phyloP scores from a whole-genome alignment of 306 rosid genomes.

The Calophaca sinica region DNA sequence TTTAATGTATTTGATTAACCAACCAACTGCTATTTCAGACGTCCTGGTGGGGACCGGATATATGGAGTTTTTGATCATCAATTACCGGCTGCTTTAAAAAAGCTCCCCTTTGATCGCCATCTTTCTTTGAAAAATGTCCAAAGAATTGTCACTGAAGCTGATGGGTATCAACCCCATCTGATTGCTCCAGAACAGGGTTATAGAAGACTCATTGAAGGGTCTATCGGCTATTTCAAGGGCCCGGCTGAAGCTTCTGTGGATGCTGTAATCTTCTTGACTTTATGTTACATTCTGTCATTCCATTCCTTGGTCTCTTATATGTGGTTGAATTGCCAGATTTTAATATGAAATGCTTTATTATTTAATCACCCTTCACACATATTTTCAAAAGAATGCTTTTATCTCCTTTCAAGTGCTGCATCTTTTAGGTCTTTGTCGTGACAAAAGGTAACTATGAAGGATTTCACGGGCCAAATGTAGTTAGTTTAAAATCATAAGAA shows the following conservation, averaged over 20 bases:
- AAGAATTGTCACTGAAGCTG: conserved; percentile 93
- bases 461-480: conserved; percentile 3
- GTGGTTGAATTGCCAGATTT: conserved; percentile 12
- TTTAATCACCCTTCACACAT: background rate
- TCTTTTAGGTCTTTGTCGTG: conserved; percentile 33
- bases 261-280: conserved; percentile 73
- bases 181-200: conserved; percentile 99
- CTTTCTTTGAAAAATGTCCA: conserved; percentile 89
- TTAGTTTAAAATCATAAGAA: conserved; percentile 24
- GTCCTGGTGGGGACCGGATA: conserved; percentile 99
- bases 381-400: conserved; percentile 20
- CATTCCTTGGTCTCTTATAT: conserved; percentile 29
- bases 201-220: conserved; percentile 94
- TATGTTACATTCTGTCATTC: conserved; percentile 26
- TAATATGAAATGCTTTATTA: conserved; percentile 14
- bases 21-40: conserved; percentile 58
- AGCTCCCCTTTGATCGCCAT: conserved; percentile 97
- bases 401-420: conserved; percentile 6
- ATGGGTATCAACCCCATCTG: conserved; percentile 98
- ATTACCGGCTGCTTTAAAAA: conserved; percentile 94
- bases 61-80: conserved; percentile 97
- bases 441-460: conserved; percentile 21
- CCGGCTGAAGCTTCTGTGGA: conserved; percentile 99
- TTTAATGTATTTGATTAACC: conserved; percentile 28
- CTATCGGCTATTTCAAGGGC: conserved; percentile 94